Base-by-base conservation (phyloP, 2,329 filamentous ascomycete species). In the Neonectria magnoliae region DNA sequence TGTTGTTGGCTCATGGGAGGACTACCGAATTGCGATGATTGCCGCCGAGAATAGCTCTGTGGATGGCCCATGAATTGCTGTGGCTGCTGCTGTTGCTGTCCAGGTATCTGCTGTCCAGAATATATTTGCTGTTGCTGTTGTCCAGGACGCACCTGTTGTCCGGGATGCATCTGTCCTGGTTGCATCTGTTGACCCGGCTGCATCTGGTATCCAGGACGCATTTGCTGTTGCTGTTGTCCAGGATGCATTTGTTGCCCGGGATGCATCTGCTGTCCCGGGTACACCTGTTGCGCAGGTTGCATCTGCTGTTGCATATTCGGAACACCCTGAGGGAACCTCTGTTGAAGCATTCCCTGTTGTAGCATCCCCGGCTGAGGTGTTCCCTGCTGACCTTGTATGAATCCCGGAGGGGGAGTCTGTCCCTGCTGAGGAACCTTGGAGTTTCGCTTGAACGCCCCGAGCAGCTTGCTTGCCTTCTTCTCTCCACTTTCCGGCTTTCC, bases 401-500 rank as follows among this genome's bases (percentile, higher is more conserved):
- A 57, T 22, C 54, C 54, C 4, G 31, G 13, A 9, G 65, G 62
- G 45, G 59, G 38, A 9, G 55, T 61, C 41, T 68, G 67, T 16
- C 65, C 70, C 18, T 71, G 73, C n/a, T 71, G 73, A 14, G 65
- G 69, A 31, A 57, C 59, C 64, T 75, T 79, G 5, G 76, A 75
- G 31, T 62, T 69, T 69, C 75, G 72, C 65, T 77, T 79, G 47
- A 80, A 76, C 1, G 76, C 76, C 1, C 73, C 71, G 0, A 78
- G 58, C 1, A 80, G 60, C 63, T 76, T 80, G 18, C 67, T 73
- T 2, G 71, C 64, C 14, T 70, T 64, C 55, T 67, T 67, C 14
- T 76, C 74, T 10, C 61, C 66, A 11, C 65, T 69, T 8, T 75
- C 73, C 4, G 60, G 25, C 54, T 71, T 73, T 29, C 53, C 55